Conservation (phyloP, 495 filamentous ascomycete genomes). For the Lepidopterella palustris region DNA sequence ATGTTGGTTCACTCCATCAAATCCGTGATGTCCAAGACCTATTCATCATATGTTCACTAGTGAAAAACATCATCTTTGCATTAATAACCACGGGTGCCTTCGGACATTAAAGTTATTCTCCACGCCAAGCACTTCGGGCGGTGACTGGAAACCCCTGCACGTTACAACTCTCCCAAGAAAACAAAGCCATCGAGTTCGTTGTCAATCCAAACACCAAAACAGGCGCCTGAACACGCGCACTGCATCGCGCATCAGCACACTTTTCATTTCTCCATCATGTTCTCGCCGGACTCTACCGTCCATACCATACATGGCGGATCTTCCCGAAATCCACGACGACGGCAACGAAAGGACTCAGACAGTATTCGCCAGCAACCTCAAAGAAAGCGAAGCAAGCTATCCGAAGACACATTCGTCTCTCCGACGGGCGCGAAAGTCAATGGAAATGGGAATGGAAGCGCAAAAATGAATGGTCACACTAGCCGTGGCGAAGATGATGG, state of each 20-base stretch:
- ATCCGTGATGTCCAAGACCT: too few relatives aligned
- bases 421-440: constrained; percentile 16
- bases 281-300: constrained; percentile 24
- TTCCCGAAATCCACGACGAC: constrained; percentile 32
- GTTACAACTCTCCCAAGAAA: not conserved
- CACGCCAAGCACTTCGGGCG: not conserved
- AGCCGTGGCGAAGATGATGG: constrained; percentile 10
- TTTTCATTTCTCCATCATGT: constrained; percentile 19
- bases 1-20: too few relatives aligned
- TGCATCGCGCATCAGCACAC: constrained; percentile 16
- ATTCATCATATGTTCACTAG: too few relatives aligned
- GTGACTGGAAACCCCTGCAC: not conserved
- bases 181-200: not conserved
- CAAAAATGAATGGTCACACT: constrained; percentile 30
- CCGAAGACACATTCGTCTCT: constrained; percentile 27
- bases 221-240: not conserved
- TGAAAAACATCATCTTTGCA: too few relatives aligned
- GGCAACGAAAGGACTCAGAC: constrained; percentile 37
- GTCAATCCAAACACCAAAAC: not conserved
- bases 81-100: too few relatives aligned
- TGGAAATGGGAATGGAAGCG: constrained; percentile 21
- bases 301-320: constrained; percentile 20
- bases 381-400: constrained; percentile 38
- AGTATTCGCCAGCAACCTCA: constrained; percentile 28
- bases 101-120: too few relatives aligned